Percentiles rank a stretch among this genome's conserved stretches.
Conservation (phyloP, 208 protist species). For the Leishmania martiniquensis region DNA sequence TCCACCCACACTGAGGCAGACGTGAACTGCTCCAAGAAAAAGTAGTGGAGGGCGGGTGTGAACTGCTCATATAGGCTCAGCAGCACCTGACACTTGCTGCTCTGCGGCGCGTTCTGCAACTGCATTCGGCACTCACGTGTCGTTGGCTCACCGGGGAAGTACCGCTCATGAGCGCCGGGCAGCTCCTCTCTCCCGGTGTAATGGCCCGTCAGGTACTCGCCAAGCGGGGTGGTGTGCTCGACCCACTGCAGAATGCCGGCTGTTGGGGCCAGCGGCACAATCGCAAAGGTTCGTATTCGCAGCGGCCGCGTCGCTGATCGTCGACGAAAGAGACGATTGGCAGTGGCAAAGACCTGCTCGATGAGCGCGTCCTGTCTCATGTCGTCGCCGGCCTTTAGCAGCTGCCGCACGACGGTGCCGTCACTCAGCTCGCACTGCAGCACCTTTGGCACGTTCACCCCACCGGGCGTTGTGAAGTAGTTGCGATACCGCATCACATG, state of each 20-base stretch:
- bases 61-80: slow-evolving; percentile 78
- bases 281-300: slow-evolving; percentile 93
- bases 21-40: slow-evolving; percentile 94
- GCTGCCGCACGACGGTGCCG: slow-evolving; percentile 84
- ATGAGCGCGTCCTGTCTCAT: slow-evolving; percentile 97
- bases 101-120: slow-evolving; percentile 40
- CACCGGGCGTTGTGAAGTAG: slow-evolving; percentile 84
- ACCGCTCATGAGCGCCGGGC: slow-evolving; percentile 80
- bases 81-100: slow-evolving; percentile 37
- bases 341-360: slow-evolving; percentile 94
- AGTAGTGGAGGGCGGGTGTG: slow-evolving; percentile 95
- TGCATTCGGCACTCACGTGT: slow-evolving; percentile 55
- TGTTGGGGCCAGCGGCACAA: slow-evolving; percentile 92
- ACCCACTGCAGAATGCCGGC: slow-evolving; percentile 94
- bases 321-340: slow-evolving; percentile 73
- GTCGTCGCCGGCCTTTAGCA: slow-evolving; percentile 94
- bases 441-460: slow-evolving; percentile 96
- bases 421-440: slow-evolving; percentile 85
- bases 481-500: slow-evolving; percentile 57
- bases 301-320: slow-evolving; percentile 24
- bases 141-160: slow-evolving; percentile 80
- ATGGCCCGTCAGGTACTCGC: slow-evolving; percentile 85
- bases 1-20: slow-evolving; percentile 79
- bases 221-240: slow-evolving; percentile 88
- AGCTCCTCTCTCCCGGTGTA: slow-evolving; percentile 16